Percentiles rank a stretch among this genome's conserved stretches.
phyloP scores from a whole-genome alignment of 2,329 filamentous ascomycete genomes.

The Cytospora chrysosperma region DNA sequence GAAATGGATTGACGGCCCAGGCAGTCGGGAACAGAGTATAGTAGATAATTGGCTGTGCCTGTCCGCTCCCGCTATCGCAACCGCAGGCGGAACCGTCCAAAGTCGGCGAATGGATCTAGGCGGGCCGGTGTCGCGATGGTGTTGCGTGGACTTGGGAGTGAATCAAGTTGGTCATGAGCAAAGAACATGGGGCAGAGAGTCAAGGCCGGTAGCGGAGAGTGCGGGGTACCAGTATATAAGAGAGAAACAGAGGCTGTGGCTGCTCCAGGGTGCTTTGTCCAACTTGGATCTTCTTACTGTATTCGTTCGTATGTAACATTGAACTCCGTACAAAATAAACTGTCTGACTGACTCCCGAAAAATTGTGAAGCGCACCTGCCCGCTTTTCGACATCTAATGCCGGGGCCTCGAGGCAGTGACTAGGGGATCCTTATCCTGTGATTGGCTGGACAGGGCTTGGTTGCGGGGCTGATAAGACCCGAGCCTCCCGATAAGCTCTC shows the following conservation, averaged over 20 bases:
- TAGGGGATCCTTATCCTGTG: background rate
- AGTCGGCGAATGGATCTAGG: constrained; percentile 20
- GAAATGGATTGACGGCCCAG: constrained; percentile 6
- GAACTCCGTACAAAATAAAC: background rate
- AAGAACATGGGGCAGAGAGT: constrained; percentile 9
- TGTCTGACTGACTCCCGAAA: constrained; percentile 4
- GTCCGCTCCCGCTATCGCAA: constrained; percentile 9
- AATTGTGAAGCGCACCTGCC: constrained; percentile 20
- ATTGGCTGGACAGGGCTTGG: constrained; percentile 1
- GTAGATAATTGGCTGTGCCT: background rate
- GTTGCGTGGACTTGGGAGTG: constrained; percentile 16
- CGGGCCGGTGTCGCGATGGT: constrained; percentile 25
- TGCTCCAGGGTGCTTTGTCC: too few relatives aligned
- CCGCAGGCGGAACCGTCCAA: constrained; percentile 15
- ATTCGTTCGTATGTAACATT: too few relatives aligned
- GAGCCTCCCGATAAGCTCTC: background rate
- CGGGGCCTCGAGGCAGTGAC: constrained; percentile 13
- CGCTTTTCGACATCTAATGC: constrained; percentile 17
- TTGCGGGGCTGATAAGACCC: constrained; percentile 15
- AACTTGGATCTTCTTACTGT: too few relatives aligned
- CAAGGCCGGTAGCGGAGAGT: constrained; percentile 23
- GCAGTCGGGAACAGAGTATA: background rate
- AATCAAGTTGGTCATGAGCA: constrained; percentile 18
- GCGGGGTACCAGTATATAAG: constrained; percentile 20
- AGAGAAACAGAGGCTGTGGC: constrained; percentile 8